Percentiles rank a stretch among this genome's conserved stretches.
These are phyloP conservation scores for Clonostachys byssicola DNA, from an alignment of 2,329 filamentous ascomycete genomes.

Conservation along the genomic window DNA sequence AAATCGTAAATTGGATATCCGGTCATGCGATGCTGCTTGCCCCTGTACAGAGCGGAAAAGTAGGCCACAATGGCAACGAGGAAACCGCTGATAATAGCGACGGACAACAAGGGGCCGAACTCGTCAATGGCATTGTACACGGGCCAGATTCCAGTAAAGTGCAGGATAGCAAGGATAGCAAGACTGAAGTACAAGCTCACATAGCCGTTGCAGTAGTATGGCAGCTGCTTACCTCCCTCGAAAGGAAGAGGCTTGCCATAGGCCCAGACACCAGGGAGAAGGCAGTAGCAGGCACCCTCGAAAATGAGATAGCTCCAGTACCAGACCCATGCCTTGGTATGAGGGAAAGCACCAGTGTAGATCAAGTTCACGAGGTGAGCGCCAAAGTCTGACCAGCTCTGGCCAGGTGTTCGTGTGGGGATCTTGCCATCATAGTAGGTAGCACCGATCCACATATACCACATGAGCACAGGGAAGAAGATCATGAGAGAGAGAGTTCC, in stretches of 20 bases:
- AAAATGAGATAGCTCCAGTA: slow-evolving; percentile 94
- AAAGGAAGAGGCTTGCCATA: slow-evolving; percentile 87
- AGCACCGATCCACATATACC: slow-evolving; percentile 98
- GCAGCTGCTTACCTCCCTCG: slow-evolving; percentile 77
- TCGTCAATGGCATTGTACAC: slow-evolving; percentile 92
- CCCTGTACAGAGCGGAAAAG: slow-evolving; percentile 74
- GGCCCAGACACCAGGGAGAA: slow-evolving; percentile 81
- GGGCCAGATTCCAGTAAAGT: slow-evolving; percentile 80
- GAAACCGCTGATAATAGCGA: slow-evolving; percentile 89
- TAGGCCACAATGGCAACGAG: slow-evolving; percentile 81
- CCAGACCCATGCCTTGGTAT: slow-evolving; percentile 78
- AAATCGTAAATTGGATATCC: slow-evolving; percentile 83
- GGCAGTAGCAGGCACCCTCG: slow-evolving; percentile 77
- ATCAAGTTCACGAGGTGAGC: slow-evolving; percentile 67
- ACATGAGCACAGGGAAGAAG: slow-evolving; percentile 92
- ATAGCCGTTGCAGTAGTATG: slow-evolving; percentile 92
- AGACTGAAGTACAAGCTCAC: slow-evolving; percentile 87
- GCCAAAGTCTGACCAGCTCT: slow-evolving; percentile 69
- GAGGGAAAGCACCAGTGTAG: slow-evolving; percentile 82
- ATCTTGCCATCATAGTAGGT: slow-evolving; percentile 87
- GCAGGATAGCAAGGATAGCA: slow-evolving; percentile 62
- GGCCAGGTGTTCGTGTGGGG: slow-evolving; percentile 60
- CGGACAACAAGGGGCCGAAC: slow-evolving; percentile 88
- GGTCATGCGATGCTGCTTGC: slow-evolving; percentile 89
- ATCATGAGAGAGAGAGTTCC: slow-evolving; percentile 85